These are phyloP conservation scores for Rhinocladiella similis DNA, from an alignment of 2,329 filamentous ascomycete genomes.

Conservation along the genomic window DNA sequence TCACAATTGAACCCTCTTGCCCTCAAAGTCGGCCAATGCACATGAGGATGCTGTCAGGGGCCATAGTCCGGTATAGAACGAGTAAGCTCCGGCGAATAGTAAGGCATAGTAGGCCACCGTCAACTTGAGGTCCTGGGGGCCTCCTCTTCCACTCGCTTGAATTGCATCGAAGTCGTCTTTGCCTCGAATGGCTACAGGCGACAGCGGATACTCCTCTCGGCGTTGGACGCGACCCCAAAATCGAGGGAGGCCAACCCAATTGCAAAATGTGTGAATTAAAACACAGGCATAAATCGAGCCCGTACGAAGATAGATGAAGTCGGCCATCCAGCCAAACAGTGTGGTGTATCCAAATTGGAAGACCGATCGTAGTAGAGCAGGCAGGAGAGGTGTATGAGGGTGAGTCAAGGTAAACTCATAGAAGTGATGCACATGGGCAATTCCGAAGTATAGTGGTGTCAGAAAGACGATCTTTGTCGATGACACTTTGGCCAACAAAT, in stretches of 20 bases:
- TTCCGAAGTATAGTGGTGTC: constrained; percentile 85
- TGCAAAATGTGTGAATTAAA: constrained; percentile 83
- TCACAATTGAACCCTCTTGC: background rate
- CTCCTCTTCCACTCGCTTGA: constrained; percentile 30
- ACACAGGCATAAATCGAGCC: constrained; percentile 77
- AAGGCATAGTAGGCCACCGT: constrained; percentile 77
- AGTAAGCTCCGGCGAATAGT: constrained; percentile 67
- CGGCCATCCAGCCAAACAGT: constrained; percentile 89
- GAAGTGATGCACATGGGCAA: constrained; percentile 92
- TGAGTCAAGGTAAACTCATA: constrained; percentile 88
- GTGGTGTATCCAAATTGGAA: constrained; percentile 90
- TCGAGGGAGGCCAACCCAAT: constrained; percentile 83
- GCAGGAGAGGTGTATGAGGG: constrained; percentile 64
- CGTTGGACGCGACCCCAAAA: constrained; percentile 75
- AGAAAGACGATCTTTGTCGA: constrained; percentile 67
- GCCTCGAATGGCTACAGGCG: constrained; percentile 33
- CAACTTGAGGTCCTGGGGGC: constrained; percentile 56
- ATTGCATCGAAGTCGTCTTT: constrained; percentile 39
- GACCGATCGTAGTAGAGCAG: constrained; percentile 68
- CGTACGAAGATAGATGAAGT: constrained; percentile 83
- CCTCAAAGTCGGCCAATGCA: constrained; percentile 34
- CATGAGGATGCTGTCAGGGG: constrained; percentile 61
- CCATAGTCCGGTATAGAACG: constrained; percentile 73
- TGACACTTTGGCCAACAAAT: constrained; percentile 68
- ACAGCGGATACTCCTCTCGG: constrained; percentile 36